Percentiles rank a stretch among this genome's conserved stretches.
These are phyloP conservation scores for Secale cereale DNA, from an alignment of 176 grass and related monocot genomes.

Conservation along the genomic window DNA sequence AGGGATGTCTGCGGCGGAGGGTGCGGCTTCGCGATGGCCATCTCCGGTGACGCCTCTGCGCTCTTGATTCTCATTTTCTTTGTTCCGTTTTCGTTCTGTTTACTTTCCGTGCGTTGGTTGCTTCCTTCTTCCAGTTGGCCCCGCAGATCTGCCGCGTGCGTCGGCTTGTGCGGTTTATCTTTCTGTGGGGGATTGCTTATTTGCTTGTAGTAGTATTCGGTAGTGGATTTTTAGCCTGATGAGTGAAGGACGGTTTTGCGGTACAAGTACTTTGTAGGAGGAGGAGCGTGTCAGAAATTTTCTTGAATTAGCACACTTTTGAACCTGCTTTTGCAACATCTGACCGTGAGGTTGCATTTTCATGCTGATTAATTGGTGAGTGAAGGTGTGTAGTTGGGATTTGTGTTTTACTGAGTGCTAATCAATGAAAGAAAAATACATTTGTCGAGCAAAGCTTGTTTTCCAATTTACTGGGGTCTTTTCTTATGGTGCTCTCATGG, in stretches of 20 bases:
- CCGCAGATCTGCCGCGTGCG: constrained; percentile 33
- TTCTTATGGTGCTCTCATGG: not conserved
- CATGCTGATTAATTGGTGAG: not conserved
- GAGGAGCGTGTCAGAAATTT: not conserved
- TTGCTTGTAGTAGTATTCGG: not conserved
- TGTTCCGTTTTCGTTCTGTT: not conserved
- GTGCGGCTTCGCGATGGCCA: constrained; percentile 94
- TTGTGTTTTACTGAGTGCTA: not conserved
- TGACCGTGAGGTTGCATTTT: not conserved
- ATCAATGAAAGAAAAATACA: not conserved
- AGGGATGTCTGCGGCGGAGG: constrained; percentile 86
- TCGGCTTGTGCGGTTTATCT: not conserved
- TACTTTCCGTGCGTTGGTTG: not conserved
- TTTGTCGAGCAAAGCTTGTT: not conserved
- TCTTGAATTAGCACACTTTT: not conserved
- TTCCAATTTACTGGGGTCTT: not conserved
- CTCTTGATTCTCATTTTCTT: constrained; percentile 7
- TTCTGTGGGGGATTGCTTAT: not conserved
- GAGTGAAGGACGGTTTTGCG: not conserved
- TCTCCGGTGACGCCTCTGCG: constrained; percentile 65
- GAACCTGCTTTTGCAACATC: not conserved
- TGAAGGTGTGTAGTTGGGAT: not conserved
- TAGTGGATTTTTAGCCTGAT: not conserved
- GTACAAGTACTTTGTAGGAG: not conserved
- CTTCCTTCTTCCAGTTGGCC: not conserved